Base-by-base conservation (phyloP, 768 basidiomycete species). In the Fistulinella prunicolor region DNA sequence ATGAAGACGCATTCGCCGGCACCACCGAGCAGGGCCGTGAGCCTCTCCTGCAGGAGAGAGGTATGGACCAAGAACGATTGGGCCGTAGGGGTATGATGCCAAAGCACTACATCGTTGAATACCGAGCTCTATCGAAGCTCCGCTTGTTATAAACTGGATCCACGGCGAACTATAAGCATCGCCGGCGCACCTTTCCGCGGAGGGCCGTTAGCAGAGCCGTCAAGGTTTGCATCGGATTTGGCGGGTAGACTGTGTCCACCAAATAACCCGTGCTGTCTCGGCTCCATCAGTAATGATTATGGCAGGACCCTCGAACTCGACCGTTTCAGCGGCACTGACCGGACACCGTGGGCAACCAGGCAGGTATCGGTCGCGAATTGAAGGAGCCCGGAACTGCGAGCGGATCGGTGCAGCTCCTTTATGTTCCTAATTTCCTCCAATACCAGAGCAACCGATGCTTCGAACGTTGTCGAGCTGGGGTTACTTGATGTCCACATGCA, bases 31-130 rank as follows among this genome's bases (percentile, higher is more conserved):
- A 58, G 17, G 3, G 46, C 38, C 4, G 38, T 1, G 19, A 63
- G 26, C 40, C 41, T 55, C 2, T 46, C 41, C 10, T 29, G 40
- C 28, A 67, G 13, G 20, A 63, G 57, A 1, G 53, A 51, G 6
- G 46, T 39, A 37, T 83, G 81, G 24, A 82, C 71, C 48, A 84
- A 70, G 60, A 85, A 82, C 2, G 78, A 76, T 54, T 85, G 82
- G 13, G 69, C 64, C 4, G 76, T 72, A 26, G 55, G 42, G 10
- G 71, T 49, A 22, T 83, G 80, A 38, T 75, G 71, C 38, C 81
- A 49, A 53, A 80, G 70, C 28, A 71, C 47, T 23, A 84, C 63
- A 30, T 64, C 46, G 9, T 57, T 32, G 61, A 84, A 85, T 16
- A 53, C 37, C 8, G 58, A 9, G 35, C 51, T 58, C 52, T 59